These are phyloP conservation scores for Erysimum cheiri DNA, from an alignment of 441 rosid species.

Conservation along the genomic window DNA sequence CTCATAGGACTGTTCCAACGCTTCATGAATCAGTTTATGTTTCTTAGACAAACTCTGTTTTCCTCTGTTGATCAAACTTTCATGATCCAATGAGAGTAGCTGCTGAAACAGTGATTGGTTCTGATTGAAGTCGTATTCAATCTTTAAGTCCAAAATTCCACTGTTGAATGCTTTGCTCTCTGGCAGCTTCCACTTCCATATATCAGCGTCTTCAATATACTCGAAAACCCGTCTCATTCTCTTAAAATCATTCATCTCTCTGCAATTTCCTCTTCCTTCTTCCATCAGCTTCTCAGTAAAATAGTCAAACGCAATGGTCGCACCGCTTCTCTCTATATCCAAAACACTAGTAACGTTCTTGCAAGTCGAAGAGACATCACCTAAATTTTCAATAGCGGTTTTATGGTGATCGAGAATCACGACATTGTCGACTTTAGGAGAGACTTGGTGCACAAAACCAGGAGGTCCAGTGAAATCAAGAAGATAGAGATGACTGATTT, in stretches of 20 bases:
- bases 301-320: conserved; percentile 75
- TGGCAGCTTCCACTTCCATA: conserved; percentile 71
- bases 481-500: conserved; percentile 63
- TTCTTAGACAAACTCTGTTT: conserved; percentile 53
- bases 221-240: conserved; percentile 58
- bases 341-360: conserved; percentile 58
- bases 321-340: conserved; percentile 75
- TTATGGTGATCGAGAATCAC: conserved; percentile 71
- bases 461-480: conserved; percentile 73
- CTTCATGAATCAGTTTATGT: conserved; percentile 55
- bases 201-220: conserved; percentile 73
- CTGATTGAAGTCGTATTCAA: conserved; percentile 51
- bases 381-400: conserved; percentile 61
- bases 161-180: conserved; percentile 74
- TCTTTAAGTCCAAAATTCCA: conserved; percentile 61
- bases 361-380: conserved; percentile 39
- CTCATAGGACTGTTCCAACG: conserved; percentile 56
- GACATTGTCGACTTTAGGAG: conserved; percentile 52
- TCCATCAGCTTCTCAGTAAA: conserved; percentile 56
- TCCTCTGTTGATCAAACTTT: conserved; percentile 56
- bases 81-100: conserved; percentile 65
- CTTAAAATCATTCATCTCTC: conserved; percentile 42
- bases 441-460: conserved; percentile 57
- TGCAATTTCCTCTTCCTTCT: conserved; percentile 20
- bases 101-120: conserved; percentile 67